Percentiles rank a stretch among this genome's conserved stretches.
Evolutionary conservation across 305 asterid species (phyloP).

Genomic region (Rubia tinctorum): DNA sequence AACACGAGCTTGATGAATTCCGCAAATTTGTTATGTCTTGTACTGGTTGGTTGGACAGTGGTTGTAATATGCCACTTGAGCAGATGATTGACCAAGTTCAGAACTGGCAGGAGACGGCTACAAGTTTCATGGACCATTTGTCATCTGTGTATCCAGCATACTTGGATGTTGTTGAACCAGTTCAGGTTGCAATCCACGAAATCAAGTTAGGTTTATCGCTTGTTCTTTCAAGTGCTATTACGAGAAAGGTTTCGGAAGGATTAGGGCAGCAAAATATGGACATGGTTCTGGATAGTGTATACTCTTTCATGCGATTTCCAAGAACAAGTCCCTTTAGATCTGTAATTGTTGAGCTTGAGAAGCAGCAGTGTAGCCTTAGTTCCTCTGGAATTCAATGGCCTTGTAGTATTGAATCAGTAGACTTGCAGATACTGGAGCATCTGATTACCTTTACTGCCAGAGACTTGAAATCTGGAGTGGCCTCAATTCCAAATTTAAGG

Average conservation of each 20-base stretch:
- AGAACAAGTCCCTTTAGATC: constrained; percentile 47
- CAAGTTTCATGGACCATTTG: constrained; percentile 59
- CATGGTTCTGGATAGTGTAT: constrained; percentile 41
- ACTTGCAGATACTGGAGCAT: constrained; percentile 47
- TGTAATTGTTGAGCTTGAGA: constrained; percentile 35
- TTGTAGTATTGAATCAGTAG: constrained; percentile 33
- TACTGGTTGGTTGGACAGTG: constrained; percentile 40
- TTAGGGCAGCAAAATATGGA: constrained; percentile 38
- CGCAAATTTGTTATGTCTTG: constrained; percentile 37
- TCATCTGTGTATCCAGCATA: constrained; percentile 65
- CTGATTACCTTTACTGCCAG: constrained; percentile 27
- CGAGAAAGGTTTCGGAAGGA: constrained; percentile 28
- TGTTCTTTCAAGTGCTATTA: constrained; percentile 43
- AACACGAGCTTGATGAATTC: constrained; percentile 50
- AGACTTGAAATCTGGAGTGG: constrained; percentile 32
- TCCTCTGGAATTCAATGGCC: constrained; percentile 54
- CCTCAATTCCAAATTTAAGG: constrained; percentile 47
- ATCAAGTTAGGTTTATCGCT: constrained; percentile 86
- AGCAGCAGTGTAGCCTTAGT: constrained; percentile 29
- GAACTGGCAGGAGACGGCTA: constrained; percentile 79
- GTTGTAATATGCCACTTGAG: constrained; percentile 30
- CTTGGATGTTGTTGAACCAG: constrained; percentile 73
- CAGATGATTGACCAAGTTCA: constrained; percentile 41
- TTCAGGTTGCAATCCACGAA: constrained; percentile 81
- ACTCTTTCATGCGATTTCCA: constrained; percentile 78